Base-by-base conservation (phyloP, 495 filamentous ascomycete genomes). In the Beverwykella pulmonaria region DNA sequence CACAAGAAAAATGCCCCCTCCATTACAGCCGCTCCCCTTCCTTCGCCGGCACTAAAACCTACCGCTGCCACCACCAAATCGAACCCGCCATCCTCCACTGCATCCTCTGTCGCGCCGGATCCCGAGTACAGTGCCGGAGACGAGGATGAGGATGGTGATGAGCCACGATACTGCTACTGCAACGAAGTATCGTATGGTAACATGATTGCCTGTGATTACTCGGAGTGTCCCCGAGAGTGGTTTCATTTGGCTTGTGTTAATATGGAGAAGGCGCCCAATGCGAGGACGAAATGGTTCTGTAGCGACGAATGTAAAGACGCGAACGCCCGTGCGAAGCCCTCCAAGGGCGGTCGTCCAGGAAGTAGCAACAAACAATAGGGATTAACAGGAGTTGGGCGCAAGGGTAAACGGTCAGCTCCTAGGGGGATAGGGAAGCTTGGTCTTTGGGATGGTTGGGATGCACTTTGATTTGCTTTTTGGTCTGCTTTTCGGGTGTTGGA, bases 161-260 rank as follows among this genome's bases (percentile, higher is more conserved):
- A 97, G 75, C 91, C 90, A 14, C 81, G 86, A 49, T 98, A 97
- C 77, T 98, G 94, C 77, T 91, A 92, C 77, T 98, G 94, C 75
- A 90, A 97, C 68, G 85, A 88, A 64, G 87, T 97, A 32, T 94
- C 90, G 72, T 98, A 96, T 73, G 94, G 94, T 22, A 91, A 96
- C 78, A 98, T 98, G 94, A 90, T 98, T 17, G 94, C 89, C n/a
- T 98, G 94, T 69, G 94, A 98, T 73, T 90, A 88, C 48, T 90
- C 93, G 54, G 83, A 82, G 26, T 98, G 94, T 78, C 84, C 87
- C 65, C 83, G 86, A 66, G 93, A 98, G 78, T 98, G 94, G 94
- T 98, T 98, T 80, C 94, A 98, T 82, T 75, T 98, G 46, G 88
- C 87, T 41, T 98, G 94, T 76, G 92, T 96, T 19, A 93, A 92